Evolutionary conservation across 208 protist genomes (phyloP).

Genomic region (Acanthamoeba healyi): DNA sequence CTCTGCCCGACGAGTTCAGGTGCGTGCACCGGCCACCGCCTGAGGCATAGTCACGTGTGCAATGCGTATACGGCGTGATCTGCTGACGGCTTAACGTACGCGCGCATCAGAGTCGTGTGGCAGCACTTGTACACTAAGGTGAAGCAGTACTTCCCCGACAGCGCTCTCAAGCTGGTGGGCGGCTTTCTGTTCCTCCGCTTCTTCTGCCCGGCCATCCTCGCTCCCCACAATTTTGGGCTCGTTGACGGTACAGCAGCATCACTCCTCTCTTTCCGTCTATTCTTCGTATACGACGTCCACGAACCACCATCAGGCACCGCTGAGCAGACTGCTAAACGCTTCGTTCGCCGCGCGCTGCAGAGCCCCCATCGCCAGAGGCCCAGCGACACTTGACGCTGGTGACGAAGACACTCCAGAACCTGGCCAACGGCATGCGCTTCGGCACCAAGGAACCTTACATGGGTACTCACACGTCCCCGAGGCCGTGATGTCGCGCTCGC

Average conservation of each 20-base stretch:
- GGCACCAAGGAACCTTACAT: conserved; percentile 59
- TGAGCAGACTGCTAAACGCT: too few relatives aligned
- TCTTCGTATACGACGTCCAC: too few relatives aligned
- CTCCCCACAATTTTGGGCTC: conserved; percentile 53
- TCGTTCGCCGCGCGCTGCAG: background rate
- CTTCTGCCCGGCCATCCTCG: conserved; percentile 52
- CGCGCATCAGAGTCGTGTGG: conserved; percentile 36
- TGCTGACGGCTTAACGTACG: too few relatives aligned
- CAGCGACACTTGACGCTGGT: conserved; percentile 44
- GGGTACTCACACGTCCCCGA: background rate
- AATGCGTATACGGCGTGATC: too few relatives aligned
- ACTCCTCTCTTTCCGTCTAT: too few relatives aligned
- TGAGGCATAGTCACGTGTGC: too few relatives aligned
- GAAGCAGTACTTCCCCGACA: conserved; percentile 18
- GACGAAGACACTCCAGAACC: conserved; percentile 45
- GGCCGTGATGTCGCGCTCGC: background rate
- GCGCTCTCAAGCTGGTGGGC: conserved; percentile 41
- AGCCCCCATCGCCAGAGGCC: background rate
- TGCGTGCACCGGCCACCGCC: too few relatives aligned
- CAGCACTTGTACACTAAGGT: conserved; percentile 13
- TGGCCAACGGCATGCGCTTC: conserved; percentile 62
- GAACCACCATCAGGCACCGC: too few relatives aligned
- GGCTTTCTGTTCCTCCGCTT: conserved; percentile 44
- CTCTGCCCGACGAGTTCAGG: conserved; percentile 39
- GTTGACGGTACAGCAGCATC: background rate